Evolutionary conservation across 2,329 filamentous ascomycete genomes (phyloP).

Genomic region (Pseudopithomyces maydicus): DNA sequence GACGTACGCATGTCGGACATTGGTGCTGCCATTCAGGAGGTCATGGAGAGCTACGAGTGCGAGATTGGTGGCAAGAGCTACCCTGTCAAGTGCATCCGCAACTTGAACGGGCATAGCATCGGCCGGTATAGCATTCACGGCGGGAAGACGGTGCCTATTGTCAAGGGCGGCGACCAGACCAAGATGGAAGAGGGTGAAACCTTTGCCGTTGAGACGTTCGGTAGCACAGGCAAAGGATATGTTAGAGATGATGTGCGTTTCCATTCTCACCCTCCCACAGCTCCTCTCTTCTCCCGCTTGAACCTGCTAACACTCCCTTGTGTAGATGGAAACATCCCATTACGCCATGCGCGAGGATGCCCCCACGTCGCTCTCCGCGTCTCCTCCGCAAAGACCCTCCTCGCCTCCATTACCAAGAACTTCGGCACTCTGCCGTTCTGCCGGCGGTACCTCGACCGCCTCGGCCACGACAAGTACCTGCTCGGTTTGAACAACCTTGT

Average conservation of each 20-base stretch:
- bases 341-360: conserved; percentile 79
- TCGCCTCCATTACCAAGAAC: conserved; percentile 93
- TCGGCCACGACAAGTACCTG: conserved; percentile 95
- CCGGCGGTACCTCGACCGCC: conserved; percentile 83
- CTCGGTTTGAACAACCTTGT: conserved; percentile 89
- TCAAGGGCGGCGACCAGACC: conserved; percentile 83
- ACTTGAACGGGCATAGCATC: conserved; percentile 89
- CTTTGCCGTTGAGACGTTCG: conserved; percentile 96
- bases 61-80: conserved; percentile 79
- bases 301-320: conserved; percentile 12
- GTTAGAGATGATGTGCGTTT: conserved; percentile 76
- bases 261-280: neutral
- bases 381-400: conserved; percentile 80
- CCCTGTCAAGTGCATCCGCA: conserved; percentile 83
- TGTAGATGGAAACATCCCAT: conserved; percentile 78
- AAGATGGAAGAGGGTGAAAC: conserved; percentile 98
- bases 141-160: conserved; percentile 90
- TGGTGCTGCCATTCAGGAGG: conserved; percentile 81
- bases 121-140: conserved; percentile 89
- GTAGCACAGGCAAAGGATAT: conserved; percentile 87
- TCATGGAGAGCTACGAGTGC: conserved; percentile 92
- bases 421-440: conserved; percentile 93
- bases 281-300: neutral
- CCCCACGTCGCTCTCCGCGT: conserved; percentile 77
- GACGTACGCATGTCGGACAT: conserved; percentile 89